A percentile compares a stretch with the other conserved stretches of the same genome.
Conservation (phyloP, 1,284 basidiomycete genomes). For the Paramarasmius palmivorus region DNA sequence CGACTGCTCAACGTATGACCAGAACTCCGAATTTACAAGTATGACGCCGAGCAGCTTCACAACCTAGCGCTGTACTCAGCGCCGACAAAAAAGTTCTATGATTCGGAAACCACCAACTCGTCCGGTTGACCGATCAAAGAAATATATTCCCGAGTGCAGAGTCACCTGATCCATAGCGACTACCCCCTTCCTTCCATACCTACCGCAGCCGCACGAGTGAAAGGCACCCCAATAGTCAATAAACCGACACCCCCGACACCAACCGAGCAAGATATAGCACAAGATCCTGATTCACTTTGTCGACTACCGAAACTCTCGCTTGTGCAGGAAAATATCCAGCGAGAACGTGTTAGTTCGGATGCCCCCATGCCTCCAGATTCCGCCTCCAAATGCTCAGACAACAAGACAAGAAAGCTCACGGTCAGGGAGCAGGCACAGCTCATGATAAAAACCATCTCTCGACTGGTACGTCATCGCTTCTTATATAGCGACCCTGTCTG, state of each 20-base stretch:
- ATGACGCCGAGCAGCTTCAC: conserved; percentile 46
- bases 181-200: conserved; percentile 36
- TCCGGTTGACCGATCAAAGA: neutral
- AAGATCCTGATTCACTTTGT: conserved; percentile 1
- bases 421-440: conserved; percentile 50
- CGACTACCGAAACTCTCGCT: conserved; percentile 10
- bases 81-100: conserved; percentile 28
- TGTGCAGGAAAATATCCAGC: conserved; percentile 7
- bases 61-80: too few relatives aligned
- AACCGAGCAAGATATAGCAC: conserved; percentile 7
- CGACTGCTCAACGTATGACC: conserved; percentile 39
- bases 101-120: conserved; percentile 1
- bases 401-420: conserved; percentile 42
- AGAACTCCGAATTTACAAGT: conserved; percentile 46
- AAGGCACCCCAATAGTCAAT: conserved; percentile 20
- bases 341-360: neutral
- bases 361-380: conserved; percentile 18
- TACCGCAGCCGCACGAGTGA: conserved; percentile 15
- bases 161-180: neutral
- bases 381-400: conserved; percentile 23
- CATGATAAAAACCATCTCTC: conserved; percentile 53
- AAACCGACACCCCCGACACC: conserved; percentile 33
- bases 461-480: conserved; percentile 43
- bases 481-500: conserved; percentile 12
- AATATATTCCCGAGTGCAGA: neutral